These are phyloP conservation scores for Puccinia sorghi DNA, from an alignment of 1,284 basidiomycete species.

Conservation along the genomic window DNA sequence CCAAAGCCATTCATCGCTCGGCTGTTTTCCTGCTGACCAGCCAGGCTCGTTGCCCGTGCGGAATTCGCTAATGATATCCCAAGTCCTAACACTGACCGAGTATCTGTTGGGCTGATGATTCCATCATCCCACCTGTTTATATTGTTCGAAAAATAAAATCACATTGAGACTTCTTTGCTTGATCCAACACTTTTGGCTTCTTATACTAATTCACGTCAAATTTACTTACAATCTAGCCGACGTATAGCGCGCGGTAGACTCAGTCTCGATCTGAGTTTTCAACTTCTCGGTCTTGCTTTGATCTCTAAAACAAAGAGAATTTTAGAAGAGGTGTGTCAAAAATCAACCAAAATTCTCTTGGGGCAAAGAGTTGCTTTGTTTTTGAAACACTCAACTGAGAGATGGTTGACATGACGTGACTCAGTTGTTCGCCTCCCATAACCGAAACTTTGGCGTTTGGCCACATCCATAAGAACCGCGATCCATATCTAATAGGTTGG, in stretches of 20 bases:
- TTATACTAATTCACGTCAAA: not conserved
- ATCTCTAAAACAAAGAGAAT: slow-evolving; percentile 63
- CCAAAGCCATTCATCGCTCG: slow-evolving; percentile 30
- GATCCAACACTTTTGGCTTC: not conserved
- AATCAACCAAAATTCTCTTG: not conserved
- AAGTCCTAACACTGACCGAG: slow-evolving; percentile 61
- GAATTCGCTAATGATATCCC: slow-evolving; percentile 26
- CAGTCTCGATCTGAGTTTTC: slow-evolving; percentile 77
- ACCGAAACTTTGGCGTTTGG: slow-evolving; percentile 94
- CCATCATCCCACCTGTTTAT: slow-evolving; percentile 71
- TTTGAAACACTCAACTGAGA: slow-evolving; percentile 66
- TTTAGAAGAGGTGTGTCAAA: not conserved
- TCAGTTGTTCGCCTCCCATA: slow-evolving; percentile 91
- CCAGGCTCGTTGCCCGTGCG: not conserved
- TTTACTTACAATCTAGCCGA: slow-evolving; percentile 68
- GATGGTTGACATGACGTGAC: slow-evolving; percentile 86
- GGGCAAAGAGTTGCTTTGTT: not conserved
- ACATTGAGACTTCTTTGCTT: not conserved
- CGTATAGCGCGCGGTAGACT: slow-evolving; percentile 81
- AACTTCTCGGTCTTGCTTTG: slow-evolving; percentile 72
- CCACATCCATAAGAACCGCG: slow-evolving; percentile 97
- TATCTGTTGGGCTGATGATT: slow-evolving; percentile 87
- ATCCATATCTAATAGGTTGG: slow-evolving; percentile 70
- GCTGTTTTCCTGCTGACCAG: not conserved
- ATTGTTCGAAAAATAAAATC: slow-evolving; percentile 29